phyloP scores from a whole-genome alignment of 345 rosid species.

The Gossypium raimondii region DNA sequence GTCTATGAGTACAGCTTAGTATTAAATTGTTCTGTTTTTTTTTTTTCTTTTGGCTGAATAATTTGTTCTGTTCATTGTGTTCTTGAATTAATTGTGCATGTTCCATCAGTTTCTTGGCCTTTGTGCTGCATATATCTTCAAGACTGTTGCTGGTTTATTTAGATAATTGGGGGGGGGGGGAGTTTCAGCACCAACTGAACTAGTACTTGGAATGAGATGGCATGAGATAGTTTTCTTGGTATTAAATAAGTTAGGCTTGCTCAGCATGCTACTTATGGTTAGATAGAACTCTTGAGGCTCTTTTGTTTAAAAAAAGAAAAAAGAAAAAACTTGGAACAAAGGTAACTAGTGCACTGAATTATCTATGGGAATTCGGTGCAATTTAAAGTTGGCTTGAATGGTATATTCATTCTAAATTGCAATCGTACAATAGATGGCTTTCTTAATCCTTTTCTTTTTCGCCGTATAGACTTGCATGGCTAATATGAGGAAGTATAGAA shows the following conservation, averaged over 20 bases:
- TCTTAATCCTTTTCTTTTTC: not conserved
- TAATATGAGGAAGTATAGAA: not conserved
- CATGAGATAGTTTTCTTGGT: not conserved
- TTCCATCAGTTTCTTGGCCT: no score
- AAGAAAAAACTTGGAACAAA: not conserved
- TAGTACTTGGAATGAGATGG: not conserved
- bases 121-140: no score
- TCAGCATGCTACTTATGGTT: not conserved
- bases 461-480: not conserved
- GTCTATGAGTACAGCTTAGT: not conserved
- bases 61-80: no score
- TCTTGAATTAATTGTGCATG: no score
- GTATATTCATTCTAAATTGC: not conserved
- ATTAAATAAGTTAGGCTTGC: not conserved
- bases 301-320: not conserved
- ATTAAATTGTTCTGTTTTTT: no score
- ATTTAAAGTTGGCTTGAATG: not conserved
- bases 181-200: no score
- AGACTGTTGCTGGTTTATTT: no score
- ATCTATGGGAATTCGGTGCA: not conserved
- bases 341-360: not conserved
- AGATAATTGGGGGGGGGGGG: no score
- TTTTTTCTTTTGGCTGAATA: no score
- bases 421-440: not conserved
- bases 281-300: not conserved